Evolutionary conservation across 139 green algal species (phyloP).

Genomic region (Spirogloea muscicola): DNA sequence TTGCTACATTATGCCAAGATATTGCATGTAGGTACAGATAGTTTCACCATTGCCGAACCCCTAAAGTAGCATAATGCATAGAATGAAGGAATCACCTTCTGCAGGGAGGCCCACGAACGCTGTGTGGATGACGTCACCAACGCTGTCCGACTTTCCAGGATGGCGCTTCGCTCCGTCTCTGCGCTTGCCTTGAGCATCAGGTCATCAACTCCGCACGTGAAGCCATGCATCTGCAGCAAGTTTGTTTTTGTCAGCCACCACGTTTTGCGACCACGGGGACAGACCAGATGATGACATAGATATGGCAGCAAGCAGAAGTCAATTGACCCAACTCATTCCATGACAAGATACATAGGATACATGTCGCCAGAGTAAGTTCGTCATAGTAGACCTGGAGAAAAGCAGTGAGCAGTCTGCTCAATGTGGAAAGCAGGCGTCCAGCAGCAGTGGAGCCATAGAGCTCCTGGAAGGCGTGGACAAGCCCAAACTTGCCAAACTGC

Average conservation of each 20-base stretch:
- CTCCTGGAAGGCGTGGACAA: constrained; percentile 89
- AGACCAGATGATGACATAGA: too few species aligned
- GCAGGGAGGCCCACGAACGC: constrained; percentile 27
- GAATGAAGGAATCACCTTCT: too few species aligned
- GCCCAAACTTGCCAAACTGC: constrained; percentile 84
- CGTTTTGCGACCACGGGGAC: too few species aligned
- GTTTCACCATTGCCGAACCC: too few species aligned
- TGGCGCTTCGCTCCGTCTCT: constrained; percentile 55
- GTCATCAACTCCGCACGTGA: constrained; percentile 93
- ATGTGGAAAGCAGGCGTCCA: constrained; percentile 69
- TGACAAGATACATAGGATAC: too few species aligned
- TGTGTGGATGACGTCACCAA: constrained; percentile 12
- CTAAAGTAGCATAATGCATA: too few species aligned
- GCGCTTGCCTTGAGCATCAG: constrained; percentile 65
- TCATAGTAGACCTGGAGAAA: constrained; percentile 64
- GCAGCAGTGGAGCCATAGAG: constrained; percentile 80
- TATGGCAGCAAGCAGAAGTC: too few species aligned
- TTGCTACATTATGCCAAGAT: too few species aligned
- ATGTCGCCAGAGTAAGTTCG: too few species aligned
- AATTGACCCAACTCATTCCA: too few species aligned
- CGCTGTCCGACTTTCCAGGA: constrained; percentile 63
- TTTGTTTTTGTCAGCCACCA: too few species aligned
- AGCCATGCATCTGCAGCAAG: constrained; percentile 77
- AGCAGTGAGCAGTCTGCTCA: constrained; percentile 83
- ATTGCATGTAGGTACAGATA: too few species aligned